phyloP scores from a whole-genome alignment of 306 rosid genomes.

The Macrotyloma uniflorum region DNA sequence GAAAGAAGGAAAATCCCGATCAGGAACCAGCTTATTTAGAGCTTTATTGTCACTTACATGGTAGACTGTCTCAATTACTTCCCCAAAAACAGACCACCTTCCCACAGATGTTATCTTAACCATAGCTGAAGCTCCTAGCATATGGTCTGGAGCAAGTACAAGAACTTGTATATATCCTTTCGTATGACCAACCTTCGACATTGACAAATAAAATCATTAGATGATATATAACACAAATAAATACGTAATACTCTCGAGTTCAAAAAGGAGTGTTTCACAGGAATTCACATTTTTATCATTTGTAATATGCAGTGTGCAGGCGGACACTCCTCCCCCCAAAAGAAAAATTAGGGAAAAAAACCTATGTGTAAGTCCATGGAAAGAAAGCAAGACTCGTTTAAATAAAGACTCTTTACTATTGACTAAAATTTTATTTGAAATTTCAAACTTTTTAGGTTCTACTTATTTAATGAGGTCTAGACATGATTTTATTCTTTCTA shows the following conservation, averaged over 20 bases:
- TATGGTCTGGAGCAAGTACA: conserved; percentile 63
- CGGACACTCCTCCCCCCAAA: neutral
- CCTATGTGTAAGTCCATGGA: conserved; percentile 5
- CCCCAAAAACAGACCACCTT: conserved; percentile 98
- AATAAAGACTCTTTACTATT: too few relatives aligned
- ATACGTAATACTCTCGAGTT: conserved; percentile 2
- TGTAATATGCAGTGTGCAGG: neutral
- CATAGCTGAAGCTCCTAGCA: conserved; percentile 88
- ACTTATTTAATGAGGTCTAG: neutral
- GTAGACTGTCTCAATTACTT: conserved; percentile 70
- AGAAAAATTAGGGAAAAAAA: neutral
- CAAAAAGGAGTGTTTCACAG: conserved; percentile 28
- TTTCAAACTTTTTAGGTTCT: neutral
- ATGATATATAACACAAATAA: conserved; percentile 20
- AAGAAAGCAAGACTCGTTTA: neutral
- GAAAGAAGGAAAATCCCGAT: conserved; percentile 42
- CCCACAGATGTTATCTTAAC: conserved; percentile 80
- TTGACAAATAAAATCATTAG: conserved; percentile 37
- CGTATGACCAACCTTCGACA: conserved; percentile 91
- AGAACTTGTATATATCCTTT: conserved; percentile 96
- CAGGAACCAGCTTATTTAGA: conserved; percentile 37
- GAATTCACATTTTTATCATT: conserved; percentile 25
- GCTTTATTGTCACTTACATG: conserved; percentile 36
- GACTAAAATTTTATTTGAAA: neutral
- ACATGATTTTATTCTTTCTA: neutral